phyloP scores from a whole-genome alignment of 192 early-diverging fungal species.

The Coemansia sp. region DNA sequence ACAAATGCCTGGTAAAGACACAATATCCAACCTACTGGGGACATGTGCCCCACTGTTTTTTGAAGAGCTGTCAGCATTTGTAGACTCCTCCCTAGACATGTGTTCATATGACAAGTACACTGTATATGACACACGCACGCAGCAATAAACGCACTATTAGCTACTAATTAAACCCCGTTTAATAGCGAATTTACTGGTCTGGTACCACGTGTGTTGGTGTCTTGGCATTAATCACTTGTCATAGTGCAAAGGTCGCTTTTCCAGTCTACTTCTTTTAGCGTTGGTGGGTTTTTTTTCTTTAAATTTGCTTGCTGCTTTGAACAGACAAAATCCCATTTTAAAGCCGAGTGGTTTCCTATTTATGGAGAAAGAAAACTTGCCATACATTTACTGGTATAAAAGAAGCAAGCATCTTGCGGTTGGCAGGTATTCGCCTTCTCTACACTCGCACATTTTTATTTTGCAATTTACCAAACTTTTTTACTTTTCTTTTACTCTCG shows the following conservation, averaged over 20 bases:
- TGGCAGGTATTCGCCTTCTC: too few species aligned
- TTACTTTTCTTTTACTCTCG: neutral
- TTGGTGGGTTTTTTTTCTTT: too few species aligned
- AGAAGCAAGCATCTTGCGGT: too few species aligned
- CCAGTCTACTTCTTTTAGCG: neutral
- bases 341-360: too few species aligned
- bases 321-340: too few species aligned
- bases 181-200: too few species aligned
- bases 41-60: conserved; percentile 12
- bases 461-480: neutral
- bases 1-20: neutral
- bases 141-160: neutral
- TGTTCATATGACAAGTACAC: conserved; percentile 26
- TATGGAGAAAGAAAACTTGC: too few species aligned
- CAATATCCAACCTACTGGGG: conserved; percentile 3
- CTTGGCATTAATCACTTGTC: neutral
- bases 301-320: too few species aligned
- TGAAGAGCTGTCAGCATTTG: conserved; percentile 23
- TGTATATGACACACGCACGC: conserved; percentile 16
- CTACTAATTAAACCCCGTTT: too few species aligned
- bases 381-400: too few species aligned
- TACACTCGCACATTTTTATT: too few species aligned
- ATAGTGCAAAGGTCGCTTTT: neutral
- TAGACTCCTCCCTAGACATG: conserved; percentile 29
- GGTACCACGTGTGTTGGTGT: neutral